phyloP scores from a whole-genome alignment of 441 rosid species.

The Populus hybrid region DNA sequence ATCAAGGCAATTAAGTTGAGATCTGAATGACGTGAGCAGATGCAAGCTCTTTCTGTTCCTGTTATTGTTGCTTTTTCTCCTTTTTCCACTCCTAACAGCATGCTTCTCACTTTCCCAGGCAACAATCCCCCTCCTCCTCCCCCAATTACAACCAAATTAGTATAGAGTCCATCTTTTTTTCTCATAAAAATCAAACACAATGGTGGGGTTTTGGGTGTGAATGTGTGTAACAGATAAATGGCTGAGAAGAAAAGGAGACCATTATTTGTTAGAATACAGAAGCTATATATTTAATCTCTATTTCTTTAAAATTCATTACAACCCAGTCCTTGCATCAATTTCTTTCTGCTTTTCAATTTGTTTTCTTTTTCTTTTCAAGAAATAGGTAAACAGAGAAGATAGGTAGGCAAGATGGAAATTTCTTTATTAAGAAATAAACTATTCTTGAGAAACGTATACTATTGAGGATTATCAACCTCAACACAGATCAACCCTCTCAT shows the following conservation, averaged over 20 bases:
- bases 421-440: too few relatives aligned
- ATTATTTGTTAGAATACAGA: neutral
- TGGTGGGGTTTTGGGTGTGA: neutral
- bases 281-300: too few relatives aligned
- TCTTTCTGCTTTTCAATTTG: too few relatives aligned
- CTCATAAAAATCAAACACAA: neutral
- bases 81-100: conserved; percentile 64
- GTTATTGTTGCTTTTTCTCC: conserved; percentile 35
- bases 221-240: conserved; percentile 2
- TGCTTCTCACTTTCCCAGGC: conserved; percentile 65
- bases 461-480: too few relatives aligned
- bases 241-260: neutral
- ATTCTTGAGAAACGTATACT: too few relatives aligned
- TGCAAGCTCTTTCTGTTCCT: conserved; percentile 36
- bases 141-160: neutral
- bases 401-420: too few relatives aligned
- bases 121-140: conserved; percentile 65
- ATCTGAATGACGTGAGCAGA: conserved; percentile 41
- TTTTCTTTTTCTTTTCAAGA: too few relatives aligned
- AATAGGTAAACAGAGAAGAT: too few relatives aligned
- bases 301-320: too few relatives aligned
- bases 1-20: conserved; percentile 46
- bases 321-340: too few relatives aligned
- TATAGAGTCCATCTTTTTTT: neutral
- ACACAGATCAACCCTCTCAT: too few relatives aligned